Percentiles rank a stretch among this genome's conserved stretches.
phyloP scores from a whole-genome alignment of 352 stramenopile genomes.

The Phytophthora tentaculata region DNA sequence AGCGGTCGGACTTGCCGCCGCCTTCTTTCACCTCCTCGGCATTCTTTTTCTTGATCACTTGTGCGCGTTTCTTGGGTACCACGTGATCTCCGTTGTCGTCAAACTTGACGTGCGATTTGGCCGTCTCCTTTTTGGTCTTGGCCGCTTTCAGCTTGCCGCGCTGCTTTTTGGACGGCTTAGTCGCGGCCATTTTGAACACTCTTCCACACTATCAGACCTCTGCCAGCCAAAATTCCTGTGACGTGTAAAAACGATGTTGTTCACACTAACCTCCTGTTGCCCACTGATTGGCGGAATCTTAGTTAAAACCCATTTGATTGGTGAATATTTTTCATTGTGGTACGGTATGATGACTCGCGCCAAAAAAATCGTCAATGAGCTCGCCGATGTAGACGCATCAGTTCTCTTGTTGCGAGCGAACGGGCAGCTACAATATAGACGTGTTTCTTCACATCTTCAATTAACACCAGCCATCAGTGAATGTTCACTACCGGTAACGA shows the following conservation, averaged over 20 bases:
- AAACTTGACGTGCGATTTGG: conserved; percentile 71
- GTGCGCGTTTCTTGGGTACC: conserved; percentile 53
- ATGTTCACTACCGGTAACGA: conserved; percentile 10
- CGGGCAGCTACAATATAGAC: background rate
- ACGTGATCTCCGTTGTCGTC: conserved; percentile 67
- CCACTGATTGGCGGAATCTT: conserved; percentile 49
- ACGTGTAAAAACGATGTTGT: conserved; percentile 22
- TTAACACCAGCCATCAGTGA: background rate
- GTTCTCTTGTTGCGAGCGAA: conserved; percentile 41
- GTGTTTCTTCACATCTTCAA: conserved; percentile 4
- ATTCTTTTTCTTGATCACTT: conserved; percentile 32
- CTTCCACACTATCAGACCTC: conserved; percentile 1
- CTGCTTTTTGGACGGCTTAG: conserved; percentile 84
- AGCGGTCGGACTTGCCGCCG: conserved; percentile 73
- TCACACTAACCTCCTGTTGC: background rate
- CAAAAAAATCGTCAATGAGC: conserved; percentile 39
- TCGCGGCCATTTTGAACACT: conserved; percentile 43
- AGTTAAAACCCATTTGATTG: conserved; percentile 36
- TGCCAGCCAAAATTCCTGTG: conserved; percentile 40
- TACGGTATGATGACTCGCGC: conserved; percentile 29
- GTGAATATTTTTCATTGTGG: conserved; percentile 25
- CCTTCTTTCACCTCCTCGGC: conserved; percentile 44
- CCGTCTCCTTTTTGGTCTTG: conserved; percentile 31
- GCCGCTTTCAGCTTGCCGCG: conserved; percentile 66
- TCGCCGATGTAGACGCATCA: conserved; percentile 26